Conservation (phyloP, 2,329 filamentous ascomycete species). For the Penicillium polonicum region DNA sequence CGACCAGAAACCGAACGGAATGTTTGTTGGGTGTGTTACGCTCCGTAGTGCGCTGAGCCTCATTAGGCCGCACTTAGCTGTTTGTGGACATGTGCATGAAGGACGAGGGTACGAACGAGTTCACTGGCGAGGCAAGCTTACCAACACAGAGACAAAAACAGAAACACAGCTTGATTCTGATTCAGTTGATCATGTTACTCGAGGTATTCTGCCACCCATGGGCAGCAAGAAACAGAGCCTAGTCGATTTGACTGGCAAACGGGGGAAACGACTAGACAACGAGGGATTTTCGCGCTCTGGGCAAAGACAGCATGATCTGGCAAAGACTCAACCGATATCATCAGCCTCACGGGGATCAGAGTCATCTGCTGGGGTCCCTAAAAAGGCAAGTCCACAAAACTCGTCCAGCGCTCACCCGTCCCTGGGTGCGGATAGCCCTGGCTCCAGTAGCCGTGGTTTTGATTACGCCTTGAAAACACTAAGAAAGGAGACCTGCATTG, state of each 20-base stretch:
- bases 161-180: neutral
- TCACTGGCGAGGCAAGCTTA: slow-evolving; percentile 41
- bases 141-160: neutral
- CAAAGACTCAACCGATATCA: neutral
- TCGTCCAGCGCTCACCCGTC: slow-evolving; percentile 1
- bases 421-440: slow-evolving; percentile 11
- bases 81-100: slow-evolving; percentile 62
- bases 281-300: slow-evolving; percentile 18
- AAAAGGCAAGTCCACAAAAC: slow-evolving; percentile 3
- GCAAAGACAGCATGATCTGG: neutral
- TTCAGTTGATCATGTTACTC: slow-evolving; percentile 15
- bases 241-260: slow-evolving; percentile 53
- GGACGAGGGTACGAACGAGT: slow-evolving; percentile 55
- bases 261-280: slow-evolving; percentile 35
- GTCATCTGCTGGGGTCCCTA: slow-evolving; percentile 8
- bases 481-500: slow-evolving; percentile 69
- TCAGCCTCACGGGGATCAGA: slow-evolving; percentile 6
- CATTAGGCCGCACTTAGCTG: slow-evolving; percentile 51
- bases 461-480: slow-evolving; percentile 28
- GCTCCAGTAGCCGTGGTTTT: slow-evolving; percentile 2
- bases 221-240: slow-evolving; percentile 55
- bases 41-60: slow-evolving; percentile 47
- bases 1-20: slow-evolving; percentile 40
- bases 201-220: slow-evolving; percentile 39
- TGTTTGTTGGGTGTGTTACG: slow-evolving; percentile 49